Evolutionary conservation across 1,284 basidiomycete genomes (phyloP), one percentile per base, ranked within the genome.

Genomic region (Crucibulum cyathiforme): DNA sequence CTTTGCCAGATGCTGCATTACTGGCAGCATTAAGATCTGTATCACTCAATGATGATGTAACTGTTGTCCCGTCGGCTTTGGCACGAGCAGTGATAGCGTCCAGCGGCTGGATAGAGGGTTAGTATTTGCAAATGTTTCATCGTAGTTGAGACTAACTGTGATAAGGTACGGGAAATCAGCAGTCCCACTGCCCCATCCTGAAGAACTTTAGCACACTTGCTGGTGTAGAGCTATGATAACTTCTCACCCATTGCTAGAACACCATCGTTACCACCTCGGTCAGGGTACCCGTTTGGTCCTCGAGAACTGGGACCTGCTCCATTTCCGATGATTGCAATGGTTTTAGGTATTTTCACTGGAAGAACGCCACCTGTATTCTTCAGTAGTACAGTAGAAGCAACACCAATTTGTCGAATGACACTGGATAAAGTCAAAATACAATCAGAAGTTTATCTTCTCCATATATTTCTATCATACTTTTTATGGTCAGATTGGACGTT

Each of bases 381-480:
- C 53, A 94, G 80, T 31, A 95, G 77, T 7, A 94, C 87, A 1
- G 87, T 89, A 0, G 88, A 88, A 0, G 90, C 87, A 1, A 83
- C 83, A n/a, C 85, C 90, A 43, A 93, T 87, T 52, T 85, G 77
- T 9, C 89, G 83, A 43, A 92, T 89, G 12, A 90, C 63, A 47
- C 85, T 89, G 8, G 47, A 38, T 46, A 47, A 52, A 37, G 6
- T 41, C 3, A 39, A 36, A 17, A 31, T 35, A 49, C 50, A 39
- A 8, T 13, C 19, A 34, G 19, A 53, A 43, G 12, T n/a, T 31
- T 39, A 3, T 47, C 41, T 45, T 24, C 31, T 37, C 36, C 48
- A 49, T 51, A 13, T 58, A 48, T n/a, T 35, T 13, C 37, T 5
- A 31, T 63, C 76, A 47, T 62, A 82, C 85, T 82, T 79, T 61